Conservation (phyloP, 73 alveolate species). For the Paramecium caudatum region DNA sequence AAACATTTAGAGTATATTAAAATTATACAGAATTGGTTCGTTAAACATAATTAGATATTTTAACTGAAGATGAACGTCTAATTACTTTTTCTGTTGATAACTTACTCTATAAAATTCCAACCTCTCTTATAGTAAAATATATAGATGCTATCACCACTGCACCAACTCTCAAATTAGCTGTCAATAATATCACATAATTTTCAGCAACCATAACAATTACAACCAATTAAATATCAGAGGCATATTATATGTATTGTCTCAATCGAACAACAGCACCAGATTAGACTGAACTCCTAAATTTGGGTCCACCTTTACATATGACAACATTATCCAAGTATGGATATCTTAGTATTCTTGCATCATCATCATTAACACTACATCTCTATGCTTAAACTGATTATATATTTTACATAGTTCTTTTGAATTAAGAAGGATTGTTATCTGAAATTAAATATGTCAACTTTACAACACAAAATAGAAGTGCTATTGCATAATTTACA, state of each 20-base stretch:
- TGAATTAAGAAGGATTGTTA: background rate
- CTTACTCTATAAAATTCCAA: background rate
- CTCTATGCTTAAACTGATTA: constrained; percentile 49
- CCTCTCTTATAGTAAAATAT: background rate
- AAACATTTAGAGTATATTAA: constrained; percentile 2
- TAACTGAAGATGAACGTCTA: constrained; percentile 51
- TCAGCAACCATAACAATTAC: background rate
- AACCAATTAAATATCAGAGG: constrained; percentile 3
- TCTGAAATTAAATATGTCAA: background rate
- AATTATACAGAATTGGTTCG: constrained; percentile 37
- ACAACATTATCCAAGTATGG: constrained; percentile 52
- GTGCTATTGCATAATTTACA: background rate
- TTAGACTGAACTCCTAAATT: constrained; percentile 17
- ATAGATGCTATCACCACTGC: background rate
- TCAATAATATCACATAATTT: background rate
- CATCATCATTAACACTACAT: background rate
- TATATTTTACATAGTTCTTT: background rate
- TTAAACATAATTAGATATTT: constrained; percentile 21
- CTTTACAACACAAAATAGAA: constrained; percentile 20
- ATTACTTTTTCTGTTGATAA: background rate
- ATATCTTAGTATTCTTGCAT: background rate
- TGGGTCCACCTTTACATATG: constrained; percentile 49
- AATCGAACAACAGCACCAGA: constrained; percentile 41
- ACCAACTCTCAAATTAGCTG: background rate
- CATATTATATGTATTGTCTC: constrained; percentile 58